Evolutionary conservation across 2,329 filamentous ascomycete species (phyloP), one percentile per base, ranked within the genome.

Genomic region (Karstenula rhodostoma): DNA sequence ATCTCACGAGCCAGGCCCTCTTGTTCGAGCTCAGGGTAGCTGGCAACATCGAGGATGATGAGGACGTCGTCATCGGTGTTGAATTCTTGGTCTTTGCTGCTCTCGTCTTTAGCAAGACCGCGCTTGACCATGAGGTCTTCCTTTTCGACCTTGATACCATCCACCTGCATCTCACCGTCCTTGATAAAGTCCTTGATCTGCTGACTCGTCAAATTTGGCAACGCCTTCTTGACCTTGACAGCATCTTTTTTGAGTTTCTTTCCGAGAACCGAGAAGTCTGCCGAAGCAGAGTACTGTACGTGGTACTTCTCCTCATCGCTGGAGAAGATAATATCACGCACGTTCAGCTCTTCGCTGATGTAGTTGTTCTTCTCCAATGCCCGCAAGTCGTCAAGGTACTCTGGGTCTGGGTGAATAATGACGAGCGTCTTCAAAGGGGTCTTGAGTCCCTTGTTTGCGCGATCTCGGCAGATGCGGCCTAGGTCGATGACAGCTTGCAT

Each of bases 241-340:
- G 93, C 92, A 72, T 97, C 94, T 80, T 97, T 97, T 85, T 96
- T 96, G 69, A 98, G 86, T 82, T 98, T 98, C 86, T 97, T 97
- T 66, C 95, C 95, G 17, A 99, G 85, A 2, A 92, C 90, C 15
- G 95, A 93, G 90, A 95, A 97, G 78, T 99, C 95, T 8, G 93
- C 94, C 42, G 87, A 88, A 17, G 94, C 92, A 63, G 91, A 93
- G 81, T 97, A 96, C 74, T 95, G 90, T 48, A 99, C 93, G 57
- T 93, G 92, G 82, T 97, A 97, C 76, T 90, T 92, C 57, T 88
- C 90, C 80, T 98, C 95, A 65, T 98, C 93, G 8, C 87, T 89
- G 2, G 92, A 93, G 56, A 97, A 84, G 12, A 97, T 83, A 29
- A 98, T 83, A 63, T 97, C 92, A 64, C 90, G 88, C 51, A 99